These are phyloP conservation scores for Dipteronia sinensis DNA, from an alignment of 345 rosid species.

Conservation along the genomic window DNA sequence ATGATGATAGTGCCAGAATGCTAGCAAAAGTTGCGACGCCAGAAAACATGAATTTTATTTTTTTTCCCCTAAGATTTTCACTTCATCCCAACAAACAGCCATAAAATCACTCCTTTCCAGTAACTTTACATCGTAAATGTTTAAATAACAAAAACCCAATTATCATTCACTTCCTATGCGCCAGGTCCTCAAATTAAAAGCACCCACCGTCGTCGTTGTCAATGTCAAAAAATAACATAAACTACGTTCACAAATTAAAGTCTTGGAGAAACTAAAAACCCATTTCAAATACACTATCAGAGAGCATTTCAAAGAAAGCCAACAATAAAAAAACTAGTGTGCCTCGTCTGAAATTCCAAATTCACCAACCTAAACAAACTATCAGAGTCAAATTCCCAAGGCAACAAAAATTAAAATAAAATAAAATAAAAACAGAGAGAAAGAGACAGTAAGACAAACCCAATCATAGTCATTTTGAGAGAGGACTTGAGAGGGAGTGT, in stretches of 20 bases:
- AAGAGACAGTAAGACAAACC: conserved; percentile 38
- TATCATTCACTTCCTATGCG: not conserved
- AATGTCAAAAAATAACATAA: too few relatives aligned
- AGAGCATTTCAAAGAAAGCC: not conserved
- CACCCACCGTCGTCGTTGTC: too few relatives aligned
- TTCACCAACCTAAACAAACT: not conserved
- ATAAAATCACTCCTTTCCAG: not conserved
- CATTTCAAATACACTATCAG: not conserved
- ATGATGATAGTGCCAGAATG: not conserved
- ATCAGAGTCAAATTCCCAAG: not conserved
- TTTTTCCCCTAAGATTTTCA: not conserved
- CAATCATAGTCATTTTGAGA: conserved; percentile 96
- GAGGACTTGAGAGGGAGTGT: conserved; percentile 79
- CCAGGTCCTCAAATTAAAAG: not conserved
- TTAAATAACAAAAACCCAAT: not conserved
- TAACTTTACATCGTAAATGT: not conserved
- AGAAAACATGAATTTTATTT: not conserved
- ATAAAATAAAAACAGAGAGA: not conserved
- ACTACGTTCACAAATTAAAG: not conserved
- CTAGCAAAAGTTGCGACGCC: not conserved
- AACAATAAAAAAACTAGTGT: not conserved
- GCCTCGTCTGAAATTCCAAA: not conserved
- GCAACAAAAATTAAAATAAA: too few relatives aligned
- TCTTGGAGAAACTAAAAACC: not conserved
- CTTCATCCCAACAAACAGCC: not conserved